Conservation (phyloP, 768 basidiomycete genomes). For the Mycena metata region DNA sequence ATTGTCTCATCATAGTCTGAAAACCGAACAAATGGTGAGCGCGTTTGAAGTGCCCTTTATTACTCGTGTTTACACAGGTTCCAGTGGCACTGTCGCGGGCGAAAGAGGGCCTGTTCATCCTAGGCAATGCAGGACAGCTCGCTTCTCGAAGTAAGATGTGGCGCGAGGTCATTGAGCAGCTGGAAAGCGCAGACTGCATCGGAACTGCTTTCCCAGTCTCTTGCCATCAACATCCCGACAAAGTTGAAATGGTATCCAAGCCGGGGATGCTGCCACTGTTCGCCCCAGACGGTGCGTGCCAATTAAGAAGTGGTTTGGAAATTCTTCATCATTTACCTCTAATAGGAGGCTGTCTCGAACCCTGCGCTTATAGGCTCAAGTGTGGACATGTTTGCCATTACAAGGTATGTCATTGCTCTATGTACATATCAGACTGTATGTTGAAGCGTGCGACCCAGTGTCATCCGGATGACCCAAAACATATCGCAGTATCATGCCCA, state of each 20-base stretch:
- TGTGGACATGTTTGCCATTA: conserved; percentile 79
- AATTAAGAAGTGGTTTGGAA: not conserved
- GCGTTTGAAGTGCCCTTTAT: not conserved
- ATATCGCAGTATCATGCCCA: conserved; percentile 61
- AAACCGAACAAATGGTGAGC: conserved; percentile 67
- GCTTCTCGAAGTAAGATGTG: conserved; percentile 68
- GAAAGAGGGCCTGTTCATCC: conserved; percentile 77
- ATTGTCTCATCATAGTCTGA: conserved; percentile 54
- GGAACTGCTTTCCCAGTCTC: conserved; percentile 68
- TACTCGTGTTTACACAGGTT: conserved; percentile 15
- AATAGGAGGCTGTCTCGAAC: conserved; percentile 72
- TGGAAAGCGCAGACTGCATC: conserved; percentile 61
- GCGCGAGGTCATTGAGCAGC: conserved; percentile 68
- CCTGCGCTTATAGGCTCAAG: conserved; percentile 63
- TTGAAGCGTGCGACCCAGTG: conserved; percentile 55
- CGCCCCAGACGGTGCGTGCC: conserved; percentile 68
- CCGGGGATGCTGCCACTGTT: conserved; percentile 65
- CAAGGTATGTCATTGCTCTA: conserved; percentile 55
- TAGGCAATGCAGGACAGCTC: conserved; percentile 75
- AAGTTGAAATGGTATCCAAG: conserved; percentile 54
- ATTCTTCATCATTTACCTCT: not conserved
- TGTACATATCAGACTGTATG: not conserved
- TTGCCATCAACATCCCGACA: conserved; percentile 69
- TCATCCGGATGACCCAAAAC: conserved; percentile 71
- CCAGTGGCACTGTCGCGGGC: conserved; percentile 81